These are phyloP conservation scores for Chrysoporthe puriensis DNA, from an alignment of 2,329 filamentous ascomycete genomes.

Conservation along the genomic window DNA sequence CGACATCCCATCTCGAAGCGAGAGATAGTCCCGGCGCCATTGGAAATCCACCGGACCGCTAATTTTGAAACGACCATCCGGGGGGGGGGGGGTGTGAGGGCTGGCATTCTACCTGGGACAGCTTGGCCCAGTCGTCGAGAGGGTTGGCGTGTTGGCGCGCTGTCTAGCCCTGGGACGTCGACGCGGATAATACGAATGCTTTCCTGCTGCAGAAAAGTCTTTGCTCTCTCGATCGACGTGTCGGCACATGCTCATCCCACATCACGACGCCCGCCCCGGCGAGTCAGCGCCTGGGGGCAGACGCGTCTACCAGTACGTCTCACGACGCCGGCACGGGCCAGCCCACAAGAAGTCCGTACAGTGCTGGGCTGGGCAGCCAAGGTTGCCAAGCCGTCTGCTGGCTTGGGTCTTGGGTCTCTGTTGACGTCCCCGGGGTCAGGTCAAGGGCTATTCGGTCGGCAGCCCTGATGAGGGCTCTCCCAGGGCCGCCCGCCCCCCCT, in stretches of 20 bases:
- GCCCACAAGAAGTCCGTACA: neutral
- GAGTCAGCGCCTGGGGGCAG: neutral
- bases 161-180: neutral
- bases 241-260: neutral
- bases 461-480: slow-evolving; percentile 3
- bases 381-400: neutral
- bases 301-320: neutral
- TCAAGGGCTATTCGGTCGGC: neutral
- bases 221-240: neutral
- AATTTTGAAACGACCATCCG: slow-evolving; percentile 12
- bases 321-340: neutral
- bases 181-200: neutral
- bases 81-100: neutral
- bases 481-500: slow-evolving; percentile 19
- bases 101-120: neutral
- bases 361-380: too few species aligned
- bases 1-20: slow-evolving; percentile 11
- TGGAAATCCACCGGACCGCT: slow-evolving; percentile 4
- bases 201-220: neutral
- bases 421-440: neutral
- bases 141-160: neutral
- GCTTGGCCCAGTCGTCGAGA: neutral
- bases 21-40: slow-evolving; percentile 10
- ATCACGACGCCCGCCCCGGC: too few species aligned
- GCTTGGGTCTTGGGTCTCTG: neutral